These are phyloP conservation scores for Anthracocystis walkeri DNA, from an alignment of 1,284 basidiomycete genomes.

Conservation along the genomic window DNA sequence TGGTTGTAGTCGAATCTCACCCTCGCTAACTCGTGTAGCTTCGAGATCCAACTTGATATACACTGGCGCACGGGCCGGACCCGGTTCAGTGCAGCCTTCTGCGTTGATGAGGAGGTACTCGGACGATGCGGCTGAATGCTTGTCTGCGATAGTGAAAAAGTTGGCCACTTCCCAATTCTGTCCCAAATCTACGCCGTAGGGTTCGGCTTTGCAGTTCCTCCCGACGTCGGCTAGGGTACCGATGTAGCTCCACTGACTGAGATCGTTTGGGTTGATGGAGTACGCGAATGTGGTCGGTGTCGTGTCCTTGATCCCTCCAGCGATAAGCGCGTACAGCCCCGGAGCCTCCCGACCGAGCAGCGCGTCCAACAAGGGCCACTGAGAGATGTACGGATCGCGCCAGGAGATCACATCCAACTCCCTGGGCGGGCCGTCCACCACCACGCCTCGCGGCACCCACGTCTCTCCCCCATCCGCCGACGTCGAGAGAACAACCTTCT, in stretches of 20 bases:
- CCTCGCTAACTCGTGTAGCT: not conserved
- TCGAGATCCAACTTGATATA: conserved; percentile 27
- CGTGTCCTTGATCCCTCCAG: conserved; percentile 48
- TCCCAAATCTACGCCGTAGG: conserved; percentile 52
- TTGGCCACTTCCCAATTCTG: conserved; percentile 62
- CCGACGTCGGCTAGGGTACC: conserved; percentile 48
- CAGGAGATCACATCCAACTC: conserved; percentile 53
- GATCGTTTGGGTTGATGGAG: conserved; percentile 37
- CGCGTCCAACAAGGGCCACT: conserved; percentile 50
- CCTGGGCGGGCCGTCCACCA: conserved; percentile 46
- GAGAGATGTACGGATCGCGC: conserved; percentile 56
- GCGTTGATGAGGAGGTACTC: conserved; percentile 55
- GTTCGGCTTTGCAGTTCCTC: conserved; percentile 34
- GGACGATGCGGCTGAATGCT: conserved; percentile 1
- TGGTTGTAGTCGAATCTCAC: conserved; percentile 29
- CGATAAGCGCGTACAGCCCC: conserved; percentile 50
- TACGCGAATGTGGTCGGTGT: conserved; percentile 57
- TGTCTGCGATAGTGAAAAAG: conserved; percentile 39
- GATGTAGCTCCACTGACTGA: conserved; percentile 48
- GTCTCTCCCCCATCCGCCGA: conserved; percentile 52
- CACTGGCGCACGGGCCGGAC: conserved; percentile 43
- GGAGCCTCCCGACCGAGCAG: conserved; percentile 31
- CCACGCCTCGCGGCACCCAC: conserved; percentile 39
- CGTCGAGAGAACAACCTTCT: conserved; percentile 55
- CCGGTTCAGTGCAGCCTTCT: conserved; percentile 42